Base-by-base conservation (phyloP, 164 flowering plant species). In the Annona cherimola region DNA sequence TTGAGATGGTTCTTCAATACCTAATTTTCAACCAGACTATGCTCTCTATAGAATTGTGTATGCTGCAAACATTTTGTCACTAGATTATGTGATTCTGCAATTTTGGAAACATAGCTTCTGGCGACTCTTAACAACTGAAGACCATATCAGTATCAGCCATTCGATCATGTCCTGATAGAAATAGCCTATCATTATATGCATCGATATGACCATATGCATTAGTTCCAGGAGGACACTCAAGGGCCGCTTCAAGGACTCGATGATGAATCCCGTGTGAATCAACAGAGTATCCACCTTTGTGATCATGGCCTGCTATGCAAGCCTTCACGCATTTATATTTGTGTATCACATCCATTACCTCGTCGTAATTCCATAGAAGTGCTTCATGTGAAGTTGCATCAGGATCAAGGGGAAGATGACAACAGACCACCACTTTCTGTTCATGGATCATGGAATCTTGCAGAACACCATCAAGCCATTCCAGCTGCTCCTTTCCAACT, bases 301-400 rank as follows among this genome's bases (percentile, higher is more conserved):
- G 98, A 80, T 87, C 95, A 76, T 94, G 98, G 55, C 98, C 97
- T 46, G 90, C 87, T 18, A 94, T 11, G 81, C 97, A 94, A 66
- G 81, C 95, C 83, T 88, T 89, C 68, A 94, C 98, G 66, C 97
- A 90, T 20, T 82, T 78, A 69, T 87, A 89, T 60, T 76, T 79
- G 69, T 94, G 95, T 73, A 92, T 87, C 55, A 92, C 77, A 42
- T 79, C 84, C 92, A 92, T 89, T 19, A 95, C 99, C 82, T 92
- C 96, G 59, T 90, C 87, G 16, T 84, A 93, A 74, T 95, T 95
- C 99, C 99, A 95, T 50, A 93, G 67, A 63, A 95, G 84, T 16
- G 98, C 90, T 81, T 79, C 92, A 50, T 67, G 26, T 8, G 82
- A 76, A 62, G 90, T 71, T 50, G 94, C 89, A 3, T 81, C 86